Percentiles rank a stretch among this genome's conserved stretches.
Evolutionary conservation across 1,284 basidiomycete genomes (phyloP).

Genomic region (Malassezia sp.): DNA sequence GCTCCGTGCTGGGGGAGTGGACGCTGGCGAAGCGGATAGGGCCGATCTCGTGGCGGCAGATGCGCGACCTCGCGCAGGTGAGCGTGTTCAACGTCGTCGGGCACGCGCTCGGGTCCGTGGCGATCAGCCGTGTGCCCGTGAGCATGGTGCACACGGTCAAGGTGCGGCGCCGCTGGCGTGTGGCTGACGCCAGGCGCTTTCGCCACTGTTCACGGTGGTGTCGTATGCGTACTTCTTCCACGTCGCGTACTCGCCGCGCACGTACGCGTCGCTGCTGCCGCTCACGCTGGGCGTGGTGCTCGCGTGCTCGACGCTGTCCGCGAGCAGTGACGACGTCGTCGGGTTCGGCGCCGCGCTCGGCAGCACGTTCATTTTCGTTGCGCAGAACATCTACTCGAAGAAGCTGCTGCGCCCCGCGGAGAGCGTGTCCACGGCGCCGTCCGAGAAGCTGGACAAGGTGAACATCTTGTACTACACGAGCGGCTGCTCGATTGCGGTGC

Average conservation of each 20-base stretch:
- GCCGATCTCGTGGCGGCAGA: constrained; percentile 59
- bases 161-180: constrained; percentile 56
- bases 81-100: constrained; percentile 84
- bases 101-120: constrained; percentile 91
- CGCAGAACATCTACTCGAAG: constrained; percentile 98
- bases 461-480: constrained; percentile 92
- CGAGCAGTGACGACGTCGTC: constrained; percentile 52
- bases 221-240: constrained; percentile 84
- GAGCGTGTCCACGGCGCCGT: constrained; percentile 49
- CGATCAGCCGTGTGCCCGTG: constrained; percentile 87
- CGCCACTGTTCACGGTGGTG: constrained; percentile 88
- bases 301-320: constrained; percentile 83
- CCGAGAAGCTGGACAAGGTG: constrained; percentile 76
- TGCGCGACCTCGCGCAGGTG: constrained; percentile 75
- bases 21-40: constrained; percentile 38
- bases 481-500: constrained; percentile 83
- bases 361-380: constrained; percentile 64
- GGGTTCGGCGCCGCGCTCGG: constrained; percentile 24
- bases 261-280: constrained; percentile 86
- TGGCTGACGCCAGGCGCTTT: constrained; percentile 92
- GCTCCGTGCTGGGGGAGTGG: constrained; percentile 19
- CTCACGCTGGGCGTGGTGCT: constrained; percentile 94
- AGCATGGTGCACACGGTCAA: constrained; percentile 98
- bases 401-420: constrained; percentile 61
- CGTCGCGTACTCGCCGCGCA: constrained; percentile 79